Base-by-base conservation (phyloP, 2,329 filamentous ascomycete genomes). In the Aphanocladium album region DNA sequence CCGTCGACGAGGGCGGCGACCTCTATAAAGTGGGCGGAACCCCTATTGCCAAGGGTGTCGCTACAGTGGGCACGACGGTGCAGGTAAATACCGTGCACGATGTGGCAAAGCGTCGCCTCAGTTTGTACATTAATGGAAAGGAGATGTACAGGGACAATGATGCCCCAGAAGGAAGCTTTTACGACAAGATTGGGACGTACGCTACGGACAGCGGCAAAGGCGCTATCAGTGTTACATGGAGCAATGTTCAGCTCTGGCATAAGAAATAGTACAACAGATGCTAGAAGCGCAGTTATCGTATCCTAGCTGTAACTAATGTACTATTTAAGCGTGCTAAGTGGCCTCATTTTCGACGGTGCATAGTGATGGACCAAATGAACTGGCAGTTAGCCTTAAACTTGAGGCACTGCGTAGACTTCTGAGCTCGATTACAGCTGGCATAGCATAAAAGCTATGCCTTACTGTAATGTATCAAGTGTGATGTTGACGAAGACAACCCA, bases 11-110 rank as follows among this genome's bases (percentile, higher is more conserved):
- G n/a, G 60, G 61, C 47, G 64, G 63, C 7, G 27, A 55, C 5
- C 56, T 68, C 16, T 67, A 67, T 60, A 64, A 43, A 39, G 64
- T 65, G 27, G 65, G 60, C 43, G 64, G 64, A 17, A 37, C 52
- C 17, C 55, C 57, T 8, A 53, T 67, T 25, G 66, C 63, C 30
- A 27, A 55, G 1, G 60, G 61, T 33, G 52, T 64, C 7, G 66
- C 62, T 49, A 63, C 49, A 7, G 60, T 66, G 3, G 63, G 64
- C 37, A 14, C 37, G 11, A 62, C 59, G 27, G 63, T 67, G 12
- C 62, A 62, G 52, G 63, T 68, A 56, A 66, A 68, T 54, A 68
- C 65, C 7, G 65, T 68, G 17, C 66, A 68, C 59, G 57, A 68
- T 21, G 57, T 63, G n/a, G 60, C 64, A 7, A 59, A 59, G 12